A percentile compares a stretch with the other conserved stretches of the same genome.
Conservation (phyloP, 441 rosid genomes). For the Breynia disticha region DNA sequence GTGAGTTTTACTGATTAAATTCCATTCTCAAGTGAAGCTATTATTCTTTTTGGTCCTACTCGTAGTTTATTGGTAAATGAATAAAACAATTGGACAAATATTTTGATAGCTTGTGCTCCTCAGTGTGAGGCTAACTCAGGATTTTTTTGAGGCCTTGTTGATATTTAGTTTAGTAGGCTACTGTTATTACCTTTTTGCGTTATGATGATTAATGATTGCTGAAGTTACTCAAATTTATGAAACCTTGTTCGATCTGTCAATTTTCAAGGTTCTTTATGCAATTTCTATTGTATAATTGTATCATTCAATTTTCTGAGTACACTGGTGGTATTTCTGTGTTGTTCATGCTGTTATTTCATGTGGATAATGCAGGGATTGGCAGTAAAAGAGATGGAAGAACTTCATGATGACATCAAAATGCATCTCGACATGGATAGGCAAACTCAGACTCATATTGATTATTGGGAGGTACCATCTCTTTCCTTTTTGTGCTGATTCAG, state of each 20-base stretch:
- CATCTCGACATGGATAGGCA: slow-evolving; percentile 78
- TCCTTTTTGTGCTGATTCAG: slow-evolving; percentile 8
- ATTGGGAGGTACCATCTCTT: slow-evolving; percentile 67
- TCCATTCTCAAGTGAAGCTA: background rate
- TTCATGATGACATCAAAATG: slow-evolving; percentile 87
- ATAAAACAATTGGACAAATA: too few relatives aligned
- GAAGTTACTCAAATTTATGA: too few relatives aligned
- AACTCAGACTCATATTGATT: slow-evolving; percentile 60
- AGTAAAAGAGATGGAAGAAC: slow-evolving; percentile 86
- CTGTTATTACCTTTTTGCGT: too few relatives aligned
- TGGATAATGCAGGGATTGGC: slow-evolving; percentile 62
- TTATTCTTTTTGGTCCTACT: background rate
- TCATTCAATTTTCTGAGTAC: background rate
- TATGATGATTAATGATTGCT: too few relatives aligned
- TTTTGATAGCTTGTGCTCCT: background rate
- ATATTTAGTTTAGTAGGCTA: too few relatives aligned
- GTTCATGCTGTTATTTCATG: slow-evolving; percentile 8
- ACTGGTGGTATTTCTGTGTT: background rate
- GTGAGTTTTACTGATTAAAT: slow-evolving; percentile 21
- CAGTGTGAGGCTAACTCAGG: background rate
- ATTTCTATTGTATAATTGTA: background rate
- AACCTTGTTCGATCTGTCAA: too few relatives aligned
- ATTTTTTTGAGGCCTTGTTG: too few relatives aligned
- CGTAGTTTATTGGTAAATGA: too few relatives aligned
- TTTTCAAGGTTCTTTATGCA: too few relatives aligned